Conservation (phyloP, 306 rosid genomes). For the Parietaria judaica region DNA sequence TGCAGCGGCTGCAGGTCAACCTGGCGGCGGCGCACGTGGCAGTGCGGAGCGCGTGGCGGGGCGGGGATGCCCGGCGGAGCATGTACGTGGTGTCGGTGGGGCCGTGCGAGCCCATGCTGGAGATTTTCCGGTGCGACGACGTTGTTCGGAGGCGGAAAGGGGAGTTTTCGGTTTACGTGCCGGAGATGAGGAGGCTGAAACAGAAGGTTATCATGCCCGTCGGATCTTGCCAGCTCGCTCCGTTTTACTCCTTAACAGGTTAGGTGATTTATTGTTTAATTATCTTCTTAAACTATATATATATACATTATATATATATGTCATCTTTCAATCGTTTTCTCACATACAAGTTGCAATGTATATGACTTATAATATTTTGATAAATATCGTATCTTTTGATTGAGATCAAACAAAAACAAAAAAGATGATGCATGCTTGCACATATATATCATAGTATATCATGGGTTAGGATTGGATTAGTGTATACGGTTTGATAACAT, state of each 20-base stretch:
- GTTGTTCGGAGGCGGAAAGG: conserved; percentile 32
- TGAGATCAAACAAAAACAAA: too few relatives aligned
- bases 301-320: neutral
- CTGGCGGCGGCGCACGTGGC: conserved; percentile 69
- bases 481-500: neutral
- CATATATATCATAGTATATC: neutral
- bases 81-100: conserved; percentile 64
- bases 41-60: conserved; percentile 39
- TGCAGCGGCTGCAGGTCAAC: conserved; percentile 62
- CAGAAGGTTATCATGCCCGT: conserved; percentile 58
- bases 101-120: conserved; percentile 71
- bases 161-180: conserved; percentile 49
- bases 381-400: too few relatives aligned
- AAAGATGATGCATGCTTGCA: too few relatives aligned
- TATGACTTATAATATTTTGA: too few relatives aligned
- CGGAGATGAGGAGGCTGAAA: conserved; percentile 49
- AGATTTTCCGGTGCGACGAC: conserved; percentile 84
- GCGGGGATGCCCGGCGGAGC: conserved; percentile 14
- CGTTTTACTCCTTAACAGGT: conserved; percentile 58
- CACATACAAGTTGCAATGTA: too few relatives aligned
- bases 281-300: neutral
- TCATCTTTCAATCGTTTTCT: neutral
- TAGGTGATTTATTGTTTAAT: conserved; percentile 33
- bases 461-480: neutral
- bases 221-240: conserved; percentile 70